phyloP scores from a whole-genome alignment of 805 yeast species.

The Schizosaccharomyces lindneri region DNA sequence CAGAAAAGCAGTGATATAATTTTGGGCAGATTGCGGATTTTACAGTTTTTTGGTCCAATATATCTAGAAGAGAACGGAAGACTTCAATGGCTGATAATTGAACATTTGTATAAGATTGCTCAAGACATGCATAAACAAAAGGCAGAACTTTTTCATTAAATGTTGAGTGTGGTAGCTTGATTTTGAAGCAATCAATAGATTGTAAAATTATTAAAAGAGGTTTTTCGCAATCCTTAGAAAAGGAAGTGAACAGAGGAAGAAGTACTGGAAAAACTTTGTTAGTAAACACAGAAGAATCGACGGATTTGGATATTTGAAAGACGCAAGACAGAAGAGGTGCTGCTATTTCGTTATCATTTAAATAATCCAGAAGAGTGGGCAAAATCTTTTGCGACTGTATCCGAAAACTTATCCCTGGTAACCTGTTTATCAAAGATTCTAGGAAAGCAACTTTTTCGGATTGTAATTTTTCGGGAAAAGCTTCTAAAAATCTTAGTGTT shows the following conservation, averaged over 20 bases:
- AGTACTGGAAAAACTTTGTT: slow-evolving; percentile 34
- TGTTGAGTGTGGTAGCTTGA: neutral
- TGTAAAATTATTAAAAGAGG: neutral
- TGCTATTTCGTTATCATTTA: slow-evolving; percentile 20
- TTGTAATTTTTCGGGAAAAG: slow-evolving; percentile 44
- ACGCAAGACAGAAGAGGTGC: slow-evolving; percentile 29
- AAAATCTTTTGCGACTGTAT: slow-evolving; percentile 44
- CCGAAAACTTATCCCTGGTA: slow-evolving; percentile 33
- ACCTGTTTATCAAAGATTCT: slow-evolving; percentile 29
- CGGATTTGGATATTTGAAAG: slow-evolving; percentile 32
- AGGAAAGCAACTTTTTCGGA: slow-evolving; percentile 47
- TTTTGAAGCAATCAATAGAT: neutral
- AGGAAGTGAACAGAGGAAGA: slow-evolving; percentile 35
- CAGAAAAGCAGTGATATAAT: neutral
- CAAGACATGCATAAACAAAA: neutral
- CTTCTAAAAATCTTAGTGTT: slow-evolving; percentile 60
- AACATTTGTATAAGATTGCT: neutral
- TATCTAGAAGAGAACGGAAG: neutral
- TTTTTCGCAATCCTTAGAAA: slow-evolving; percentile 24
- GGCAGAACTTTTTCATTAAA: neutral
- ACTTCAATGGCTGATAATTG: neutral
- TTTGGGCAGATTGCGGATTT: neutral
- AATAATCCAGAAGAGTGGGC: slow-evolving; percentile 35
- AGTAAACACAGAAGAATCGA: slow-evolving; percentile 57
- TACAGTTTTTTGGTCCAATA: neutral